These are phyloP conservation scores for Cyclocybe cylindracea DNA, from an alignment of 768 basidiomycete species.

Conservation along the genomic window DNA sequence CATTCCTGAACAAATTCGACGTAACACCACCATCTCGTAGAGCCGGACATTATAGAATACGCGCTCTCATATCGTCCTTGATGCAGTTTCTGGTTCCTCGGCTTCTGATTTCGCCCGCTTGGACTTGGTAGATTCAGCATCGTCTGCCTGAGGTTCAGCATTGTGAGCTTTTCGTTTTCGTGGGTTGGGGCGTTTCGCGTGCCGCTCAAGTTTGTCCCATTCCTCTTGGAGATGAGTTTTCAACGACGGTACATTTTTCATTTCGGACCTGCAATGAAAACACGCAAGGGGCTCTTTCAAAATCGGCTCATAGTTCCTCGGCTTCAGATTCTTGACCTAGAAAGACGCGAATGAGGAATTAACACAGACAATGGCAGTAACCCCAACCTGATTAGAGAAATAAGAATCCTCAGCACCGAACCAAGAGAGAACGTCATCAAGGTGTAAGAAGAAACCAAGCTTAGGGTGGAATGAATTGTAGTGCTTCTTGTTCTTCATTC, in stretches of 20 bases:
- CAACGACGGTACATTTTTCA: constrained; percentile 74
- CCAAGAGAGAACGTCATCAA: constrained; percentile 81
- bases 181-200: constrained; percentile 40
- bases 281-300: constrained; percentile 71
- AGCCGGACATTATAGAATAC: too few relatives aligned
- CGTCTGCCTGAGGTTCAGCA: constrained; percentile 2
- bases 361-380: neutral
- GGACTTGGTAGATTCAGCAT: neutral
- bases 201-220: constrained; percentile 52
- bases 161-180: constrained; percentile 42
- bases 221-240: constrained; percentile 78
- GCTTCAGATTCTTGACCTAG: constrained; percentile 57
- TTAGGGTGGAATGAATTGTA: constrained; percentile 90
- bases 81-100: neutral
- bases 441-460: constrained; percentile 78
- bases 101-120: constrained; percentile 10
- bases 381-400: constrained; percentile 29
- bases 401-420: constrained; percentile 66
- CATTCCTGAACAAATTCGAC: neutral
- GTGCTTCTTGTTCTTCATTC: constrained; percentile 85
- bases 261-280: constrained; percentile 61
- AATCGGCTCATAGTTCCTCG: constrained; percentile 58
- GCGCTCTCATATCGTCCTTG: too few relatives aligned
- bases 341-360: neutral
- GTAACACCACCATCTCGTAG: too few relatives aligned